Percentiles rank a stretch among this genome's conserved stretches.
These are phyloP conservation scores for Pleurostoma richardsiae DNA, from an alignment of 2,329 filamentous ascomycete species.

Conservation along the genomic window DNA sequence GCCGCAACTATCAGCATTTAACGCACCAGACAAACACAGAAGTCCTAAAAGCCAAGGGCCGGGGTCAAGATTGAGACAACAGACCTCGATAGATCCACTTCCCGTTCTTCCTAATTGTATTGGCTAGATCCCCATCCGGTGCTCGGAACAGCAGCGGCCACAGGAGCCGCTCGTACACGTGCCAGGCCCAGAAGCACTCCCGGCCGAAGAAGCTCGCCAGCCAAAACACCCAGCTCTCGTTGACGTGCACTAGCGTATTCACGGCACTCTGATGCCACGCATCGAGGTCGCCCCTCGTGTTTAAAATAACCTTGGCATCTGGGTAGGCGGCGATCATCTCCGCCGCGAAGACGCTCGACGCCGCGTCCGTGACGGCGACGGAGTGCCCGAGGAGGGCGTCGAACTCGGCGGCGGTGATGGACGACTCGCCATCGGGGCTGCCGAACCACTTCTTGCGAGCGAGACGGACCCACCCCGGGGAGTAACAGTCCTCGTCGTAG, in stretches of 20 bases:
- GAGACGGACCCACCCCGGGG: constrained; percentile 16
- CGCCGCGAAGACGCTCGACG: constrained; percentile 28
- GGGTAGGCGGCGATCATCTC: constrained; percentile 42
- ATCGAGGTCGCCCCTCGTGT: constrained; percentile 28
- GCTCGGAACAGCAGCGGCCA: constrained; percentile 2
- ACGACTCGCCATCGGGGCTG: constrained; percentile 6
- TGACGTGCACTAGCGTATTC: constrained; percentile 17
- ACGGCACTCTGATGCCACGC: constrained; percentile 28
- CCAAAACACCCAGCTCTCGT: constrained; percentile 20
- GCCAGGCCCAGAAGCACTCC: constrained; percentile 26
- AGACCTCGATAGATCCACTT: constrained; percentile 2
- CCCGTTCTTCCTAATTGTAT: neutral
- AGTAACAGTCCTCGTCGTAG: constrained; percentile 17
- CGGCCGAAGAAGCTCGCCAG: constrained; percentile 17
- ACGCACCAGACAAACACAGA: neutral
- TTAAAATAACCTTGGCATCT: constrained; percentile 40
- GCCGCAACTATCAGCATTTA: neutral
- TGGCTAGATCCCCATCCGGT: neutral
- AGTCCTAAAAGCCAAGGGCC: neutral
- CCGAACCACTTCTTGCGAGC: constrained; percentile 19
- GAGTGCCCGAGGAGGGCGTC: constrained; percentile 19
- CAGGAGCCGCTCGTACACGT: constrained; percentile 16
- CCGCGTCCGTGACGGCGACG: constrained; percentile 34
- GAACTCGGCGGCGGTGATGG: constrained; percentile 16
- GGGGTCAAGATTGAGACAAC: neutral